Percentiles rank a stretch among this genome's conserved stretches.
phyloP scores from a whole-genome alignment of 225 moss, liverwort and hornwort species.

The Pseudisothecium myosuroides region DNA sequence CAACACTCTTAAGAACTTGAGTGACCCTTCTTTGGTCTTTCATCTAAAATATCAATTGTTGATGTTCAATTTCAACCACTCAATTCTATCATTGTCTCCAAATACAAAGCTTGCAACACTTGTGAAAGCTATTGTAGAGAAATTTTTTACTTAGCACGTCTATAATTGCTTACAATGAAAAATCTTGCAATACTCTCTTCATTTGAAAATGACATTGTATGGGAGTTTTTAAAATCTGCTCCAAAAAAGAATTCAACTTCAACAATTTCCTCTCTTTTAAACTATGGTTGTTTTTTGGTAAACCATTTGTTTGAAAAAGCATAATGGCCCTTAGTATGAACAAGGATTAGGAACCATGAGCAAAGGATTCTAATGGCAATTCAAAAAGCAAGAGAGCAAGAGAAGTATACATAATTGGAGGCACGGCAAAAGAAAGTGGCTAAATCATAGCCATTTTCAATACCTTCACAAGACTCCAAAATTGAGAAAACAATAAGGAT shows the following conservation, averaged over 20 bases:
- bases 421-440: accelerated
- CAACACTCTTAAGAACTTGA: neutral
- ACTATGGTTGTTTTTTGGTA: neutral
- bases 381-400: neutral
- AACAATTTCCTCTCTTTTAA: neutral
- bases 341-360: neutral
- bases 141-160: neutral
- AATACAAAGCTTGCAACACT: neutral
- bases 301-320: accelerated
- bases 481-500: neutral
- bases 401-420: neutral
- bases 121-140: neutral
- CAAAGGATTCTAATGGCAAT: neutral
- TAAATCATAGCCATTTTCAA: neutral
- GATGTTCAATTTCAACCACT: neutral
- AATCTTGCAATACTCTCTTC: neutral
- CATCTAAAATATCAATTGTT: neutral
- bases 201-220: too few relatives aligned
- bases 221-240: neutral
- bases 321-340: neutral
- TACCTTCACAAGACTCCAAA: neutral
- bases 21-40: neutral
- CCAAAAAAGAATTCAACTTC: neutral
- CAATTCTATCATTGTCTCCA: neutral
- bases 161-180: neutral